Percentiles rank a stretch among this genome's conserved stretches.
These are phyloP conservation scores for Adenanthera pavonina DNA, from an alignment of 306 rosid genomes.

Conservation along the genomic window DNA sequence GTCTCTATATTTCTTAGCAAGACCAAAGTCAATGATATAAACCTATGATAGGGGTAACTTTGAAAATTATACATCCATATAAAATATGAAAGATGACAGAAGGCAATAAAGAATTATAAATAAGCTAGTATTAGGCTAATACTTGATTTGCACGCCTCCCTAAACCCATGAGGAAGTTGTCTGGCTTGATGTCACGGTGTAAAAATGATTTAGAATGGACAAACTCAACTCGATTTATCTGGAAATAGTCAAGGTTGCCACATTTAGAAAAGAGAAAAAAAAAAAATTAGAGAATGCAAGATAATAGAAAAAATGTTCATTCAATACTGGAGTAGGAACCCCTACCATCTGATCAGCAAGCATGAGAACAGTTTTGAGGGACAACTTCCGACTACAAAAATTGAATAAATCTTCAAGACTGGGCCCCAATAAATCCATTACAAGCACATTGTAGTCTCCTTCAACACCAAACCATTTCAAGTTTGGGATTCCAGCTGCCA, in stretches of 20 bases:
- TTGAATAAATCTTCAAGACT: constrained; percentile 97
- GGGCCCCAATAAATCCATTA: constrained; percentile 94
- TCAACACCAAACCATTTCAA: constrained; percentile 93
- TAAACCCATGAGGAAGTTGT: constrained; percentile 96
- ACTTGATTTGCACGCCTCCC: constrained; percentile 99
- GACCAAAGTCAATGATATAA: constrained; percentile 91
- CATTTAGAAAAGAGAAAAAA: neutral
- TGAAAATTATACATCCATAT: constrained; percentile 28
- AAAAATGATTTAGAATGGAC: constrained; percentile 90
- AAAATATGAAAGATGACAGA: constrained; percentile 31
- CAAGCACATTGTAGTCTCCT: constrained; percentile 96
- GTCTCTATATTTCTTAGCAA: constrained; percentile 95
- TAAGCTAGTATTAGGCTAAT: constrained; percentile 29
- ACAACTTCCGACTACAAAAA: constrained; percentile 92
- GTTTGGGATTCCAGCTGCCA: constrained; percentile 89
- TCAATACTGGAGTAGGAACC: constrained; percentile 22
- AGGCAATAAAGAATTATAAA: neutral
- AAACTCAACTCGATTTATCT: constrained; percentile 95
- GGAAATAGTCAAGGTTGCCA: constrained; percentile 34
- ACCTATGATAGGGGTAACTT: constrained; percentile 56
- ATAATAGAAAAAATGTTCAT: constrained; percentile 25
- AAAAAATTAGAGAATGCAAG: constrained; percentile 5
- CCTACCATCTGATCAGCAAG: constrained; percentile 99
- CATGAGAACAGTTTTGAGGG: constrained; percentile 96
- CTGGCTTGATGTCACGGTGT: constrained; percentile 97